phyloP scores from a whole-genome alignment of 768 basidiomycete species.

The Russula dissimulans region DNA sequence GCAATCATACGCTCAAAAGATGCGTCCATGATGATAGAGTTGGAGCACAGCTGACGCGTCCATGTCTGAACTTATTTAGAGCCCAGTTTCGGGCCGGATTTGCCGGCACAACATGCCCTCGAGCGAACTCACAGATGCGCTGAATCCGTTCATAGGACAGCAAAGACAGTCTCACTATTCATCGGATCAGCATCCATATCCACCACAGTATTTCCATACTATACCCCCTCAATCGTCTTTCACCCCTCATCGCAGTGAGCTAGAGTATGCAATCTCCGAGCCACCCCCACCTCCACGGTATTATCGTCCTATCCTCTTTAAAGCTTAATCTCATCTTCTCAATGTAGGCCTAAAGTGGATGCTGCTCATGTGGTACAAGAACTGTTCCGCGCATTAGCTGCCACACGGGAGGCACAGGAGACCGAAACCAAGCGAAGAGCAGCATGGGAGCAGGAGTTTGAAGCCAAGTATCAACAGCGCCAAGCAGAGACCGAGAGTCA shows the following conservation, averaged over 20 bases:
- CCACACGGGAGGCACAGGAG: slow-evolving; percentile 51
- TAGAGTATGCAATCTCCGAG: slow-evolving; percentile 51
- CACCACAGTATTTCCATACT: neutral
- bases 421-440: slow-evolving; percentile 48
- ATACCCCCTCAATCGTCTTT: slow-evolving; percentile 3
- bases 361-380: slow-evolving; percentile 45
- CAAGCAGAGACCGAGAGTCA: slow-evolving; percentile 53
- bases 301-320: neutral
- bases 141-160: slow-evolving; percentile 57
- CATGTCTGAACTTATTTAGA: neutral
- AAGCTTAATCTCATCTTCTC: neutral
- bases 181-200: neutral
- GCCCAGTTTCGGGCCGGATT: neutral
- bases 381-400: slow-evolving; percentile 47
- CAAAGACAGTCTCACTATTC: slow-evolving; percentile 18
- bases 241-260: slow-evolving; percentile 52
- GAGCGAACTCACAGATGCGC: slow-evolving; percentile 71
- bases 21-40: slow-evolving; percentile 21
- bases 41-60: slow-evolving; percentile 18
- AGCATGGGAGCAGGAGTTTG: slow-evolving; percentile 65
- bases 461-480: slow-evolving; percentile 43
- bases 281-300: slow-evolving; percentile 26
- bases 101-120: slow-evolving; percentile 37
- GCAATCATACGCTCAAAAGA: slow-evolving; percentile 29
- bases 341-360: slow-evolving; percentile 11